Evolutionary conservation across 345 rosid species (phyloP).

Genomic region (Populus tremula): DNA sequence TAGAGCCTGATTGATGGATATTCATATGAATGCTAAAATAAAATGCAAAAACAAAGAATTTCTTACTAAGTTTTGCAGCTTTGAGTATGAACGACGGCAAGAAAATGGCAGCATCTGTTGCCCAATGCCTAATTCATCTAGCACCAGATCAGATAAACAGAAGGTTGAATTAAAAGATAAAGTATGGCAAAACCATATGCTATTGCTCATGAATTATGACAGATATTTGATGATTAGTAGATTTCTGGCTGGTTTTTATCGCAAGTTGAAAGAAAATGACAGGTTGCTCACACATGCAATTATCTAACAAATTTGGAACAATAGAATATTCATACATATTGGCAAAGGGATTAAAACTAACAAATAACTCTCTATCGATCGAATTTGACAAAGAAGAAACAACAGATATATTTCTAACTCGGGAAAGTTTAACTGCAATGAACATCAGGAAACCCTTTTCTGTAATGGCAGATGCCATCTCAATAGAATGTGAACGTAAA

Average conservation of each 20-base stretch:
- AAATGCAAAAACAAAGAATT: no score
- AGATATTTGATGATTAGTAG: not conserved
- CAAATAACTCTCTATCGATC: not conserved
- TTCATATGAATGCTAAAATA: no score
- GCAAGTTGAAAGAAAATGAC: not conserved
- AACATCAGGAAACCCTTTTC: not conserved
- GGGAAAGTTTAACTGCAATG: not conserved
- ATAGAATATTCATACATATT: not conserved
- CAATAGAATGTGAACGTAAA: not conserved
- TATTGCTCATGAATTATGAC: no score
- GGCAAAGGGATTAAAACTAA: not conserved
- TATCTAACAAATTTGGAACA: not conserved
- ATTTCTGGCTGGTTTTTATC: not conserved
- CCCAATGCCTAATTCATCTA: not conserved
- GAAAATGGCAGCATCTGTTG: not conserved
- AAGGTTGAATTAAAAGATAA: not conserved
- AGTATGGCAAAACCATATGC: not conserved
- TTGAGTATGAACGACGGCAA: not conserved
- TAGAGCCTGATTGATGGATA: no score
- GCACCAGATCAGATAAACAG: not conserved
- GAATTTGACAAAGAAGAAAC: not conserved
- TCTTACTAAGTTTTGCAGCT: no score
- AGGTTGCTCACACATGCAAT: no score
- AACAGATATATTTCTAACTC: not conserved
- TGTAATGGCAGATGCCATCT: not conserved